Conservation (phyloP, 495 filamentous ascomycete genomes). For the Penicillium subrubescens region DNA sequence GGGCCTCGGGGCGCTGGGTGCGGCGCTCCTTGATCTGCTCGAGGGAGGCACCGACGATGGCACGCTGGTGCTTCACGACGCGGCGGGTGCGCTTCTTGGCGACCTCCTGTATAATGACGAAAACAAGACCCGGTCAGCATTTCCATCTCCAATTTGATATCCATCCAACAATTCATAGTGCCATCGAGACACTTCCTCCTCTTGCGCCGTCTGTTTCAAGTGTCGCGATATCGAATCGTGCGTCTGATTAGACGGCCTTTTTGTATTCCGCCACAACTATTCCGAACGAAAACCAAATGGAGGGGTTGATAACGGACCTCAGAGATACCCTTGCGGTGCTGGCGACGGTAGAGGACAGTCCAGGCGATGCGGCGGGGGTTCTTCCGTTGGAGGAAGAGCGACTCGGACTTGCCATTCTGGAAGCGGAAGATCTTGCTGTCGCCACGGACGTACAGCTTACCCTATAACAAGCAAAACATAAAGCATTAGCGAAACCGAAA, state of each 20-base stretch:
- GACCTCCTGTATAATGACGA: slow-evolving; percentile 72
- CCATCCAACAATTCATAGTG: slow-evolving; percentile 8
- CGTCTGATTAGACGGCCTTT: slow-evolving; percentile 10
- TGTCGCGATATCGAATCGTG: slow-evolving; percentile 5
- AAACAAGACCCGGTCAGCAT: slow-evolving; percentile 46
- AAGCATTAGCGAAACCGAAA: slow-evolving; percentile 29
- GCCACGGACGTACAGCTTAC: slow-evolving; percentile 98
- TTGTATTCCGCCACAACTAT: slow-evolving; percentile 13
- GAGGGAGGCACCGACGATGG: slow-evolving; percentile 97
- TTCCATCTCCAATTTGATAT: slow-evolving; percentile 11
- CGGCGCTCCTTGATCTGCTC: slow-evolving; percentile 99
- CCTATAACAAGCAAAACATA: slow-evolving; percentile 57
- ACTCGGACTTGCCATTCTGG: slow-evolving; percentile 99
- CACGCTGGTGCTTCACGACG: slow-evolving; percentile 97
- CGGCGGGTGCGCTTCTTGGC: slow-evolving; percentile 99
- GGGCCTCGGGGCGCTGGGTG: slow-evolving; percentile 87
- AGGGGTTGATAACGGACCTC: slow-evolving; percentile 71
- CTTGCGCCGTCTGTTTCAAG: slow-evolving; percentile 20
- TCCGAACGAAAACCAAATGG: slow-evolving; percentile 26
- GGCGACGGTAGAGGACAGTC: slow-evolving; percentile 95
- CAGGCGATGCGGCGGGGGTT: slow-evolving; percentile 99
- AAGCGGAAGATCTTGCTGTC: slow-evolving; percentile 99
- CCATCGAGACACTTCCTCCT: slow-evolving; percentile 15
- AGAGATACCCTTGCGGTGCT: slow-evolving; percentile 99
- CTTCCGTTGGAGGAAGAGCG: slow-evolving; percentile 99